Conservation (phyloP, 2,329 filamentous ascomycete genomes). For the Colletotrichum chlorophyti region DNA sequence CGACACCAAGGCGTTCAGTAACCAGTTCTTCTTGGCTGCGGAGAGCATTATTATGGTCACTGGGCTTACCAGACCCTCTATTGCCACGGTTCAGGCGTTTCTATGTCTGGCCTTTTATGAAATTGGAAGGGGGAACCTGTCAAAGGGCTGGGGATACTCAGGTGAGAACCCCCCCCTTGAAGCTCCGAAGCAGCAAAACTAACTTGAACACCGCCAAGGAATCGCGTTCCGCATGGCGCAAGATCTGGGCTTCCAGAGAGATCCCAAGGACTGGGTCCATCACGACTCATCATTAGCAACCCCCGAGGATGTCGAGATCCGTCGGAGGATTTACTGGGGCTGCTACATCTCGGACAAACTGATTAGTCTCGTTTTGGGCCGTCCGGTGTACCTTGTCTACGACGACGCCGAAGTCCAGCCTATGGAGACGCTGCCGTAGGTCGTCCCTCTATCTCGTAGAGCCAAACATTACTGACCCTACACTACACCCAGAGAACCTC, state of each 20-base stretch:
- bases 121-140: slow-evolving; percentile 35
- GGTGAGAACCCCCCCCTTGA: slow-evolving; percentile 21
- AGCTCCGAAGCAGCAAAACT: not conserved
- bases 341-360: slow-evolving; percentile 38
- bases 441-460: not conserved
- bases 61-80: slow-evolving; percentile 32
- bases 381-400: slow-evolving; percentile 26
- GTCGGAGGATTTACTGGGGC: slow-evolving; percentile 38
- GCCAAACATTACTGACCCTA: not conserved
- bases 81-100: slow-evolving; percentile 35
- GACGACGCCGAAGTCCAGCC: slow-evolving; percentile 27
- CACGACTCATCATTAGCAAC: slow-evolving; percentile 32
- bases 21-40: slow-evolving; percentile 32
- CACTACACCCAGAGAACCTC: slow-evolving; percentile 21
- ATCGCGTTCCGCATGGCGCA: slow-evolving; percentile 40
- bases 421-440: slow-evolving; percentile 15
- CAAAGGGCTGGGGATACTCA: slow-evolving; percentile 37
- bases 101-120: slow-evolving; percentile 38
- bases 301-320: slow-evolving; percentile 35
- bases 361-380: slow-evolving; percentile 30
- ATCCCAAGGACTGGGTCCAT: slow-evolving; percentile 32
- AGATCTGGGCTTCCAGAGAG: slow-evolving; percentile 37
- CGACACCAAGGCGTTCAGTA: slow-evolving; percentile 21
- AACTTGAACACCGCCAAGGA: slow-evolving; percentile 11
- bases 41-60: slow-evolving; percentile 35